Conservation (phyloP, 2,329 filamentous ascomycete genomes). For the Sclerotinia trifoliorum region DNA sequence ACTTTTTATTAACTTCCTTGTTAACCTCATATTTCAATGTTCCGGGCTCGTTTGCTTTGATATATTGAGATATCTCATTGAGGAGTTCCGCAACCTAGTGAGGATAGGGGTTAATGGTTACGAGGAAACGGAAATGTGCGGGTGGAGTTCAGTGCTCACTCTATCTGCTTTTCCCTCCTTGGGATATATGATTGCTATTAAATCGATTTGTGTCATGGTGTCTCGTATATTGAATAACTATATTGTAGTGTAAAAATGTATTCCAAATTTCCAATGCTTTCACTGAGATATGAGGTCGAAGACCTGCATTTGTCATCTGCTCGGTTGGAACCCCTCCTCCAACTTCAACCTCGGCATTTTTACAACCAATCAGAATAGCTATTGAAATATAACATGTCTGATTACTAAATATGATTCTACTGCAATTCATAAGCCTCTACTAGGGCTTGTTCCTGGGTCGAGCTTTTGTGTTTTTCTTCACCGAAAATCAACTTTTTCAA, state of each 20-base stretch:
- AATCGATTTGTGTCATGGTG: constrained; percentile 32
- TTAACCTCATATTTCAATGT: constrained; percentile 35
- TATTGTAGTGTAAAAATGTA: background rate
- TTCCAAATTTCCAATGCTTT: background rate
- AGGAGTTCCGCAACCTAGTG: constrained; percentile 36
- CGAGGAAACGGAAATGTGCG: no score
- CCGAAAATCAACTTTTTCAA: no score
- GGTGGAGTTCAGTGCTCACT: constrained; percentile 25
- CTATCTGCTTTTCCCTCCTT: constrained; percentile 35
- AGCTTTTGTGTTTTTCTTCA: no score
- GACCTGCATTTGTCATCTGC: background rate
- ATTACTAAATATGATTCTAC: no score
- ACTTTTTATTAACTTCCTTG: constrained; percentile 32
- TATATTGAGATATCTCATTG: constrained; percentile 27
- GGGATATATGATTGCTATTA: constrained; percentile 34
- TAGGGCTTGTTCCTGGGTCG: no score
- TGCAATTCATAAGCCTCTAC: no score
- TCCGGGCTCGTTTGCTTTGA: constrained; percentile 35
- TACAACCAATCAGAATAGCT: background rate
- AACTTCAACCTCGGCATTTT: constrained; percentile 12
- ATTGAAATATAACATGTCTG: background rate
- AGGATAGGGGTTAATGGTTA: background rate
- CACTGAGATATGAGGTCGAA: background rate
- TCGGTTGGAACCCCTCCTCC: background rate
- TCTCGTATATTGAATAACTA: background rate